Percentiles rank a stretch among this genome's conserved stretches.
Evolutionary conservation across 352 stramenopile genomes (phyloP).

Genomic region (Phytophthora cactorum): DNA sequence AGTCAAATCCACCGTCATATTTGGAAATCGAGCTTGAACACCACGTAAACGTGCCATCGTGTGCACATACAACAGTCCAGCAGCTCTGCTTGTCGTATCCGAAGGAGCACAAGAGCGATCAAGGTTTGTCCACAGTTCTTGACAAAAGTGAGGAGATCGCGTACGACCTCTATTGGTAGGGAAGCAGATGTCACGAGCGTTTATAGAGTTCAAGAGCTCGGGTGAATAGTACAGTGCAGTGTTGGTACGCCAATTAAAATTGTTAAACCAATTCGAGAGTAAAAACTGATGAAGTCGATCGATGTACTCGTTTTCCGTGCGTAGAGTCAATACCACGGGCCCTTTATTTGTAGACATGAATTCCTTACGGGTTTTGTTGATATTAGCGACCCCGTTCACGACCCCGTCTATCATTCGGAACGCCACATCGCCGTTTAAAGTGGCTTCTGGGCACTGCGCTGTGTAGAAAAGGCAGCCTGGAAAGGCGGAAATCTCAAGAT

Average conservation of each 20-base stretch:
- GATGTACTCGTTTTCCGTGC: constrained; percentile 34
- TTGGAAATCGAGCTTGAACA: constrained; percentile 16
- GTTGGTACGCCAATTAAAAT: constrained; percentile 37
- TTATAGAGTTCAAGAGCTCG: constrained; percentile 1
- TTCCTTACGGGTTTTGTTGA: background rate
- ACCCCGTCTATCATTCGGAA: constrained; percentile 43
- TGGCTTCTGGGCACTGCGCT: constrained; percentile 1
- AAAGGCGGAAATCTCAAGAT: constrained; percentile 20
- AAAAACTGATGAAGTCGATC: constrained; percentile 54
- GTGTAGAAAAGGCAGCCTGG: constrained; percentile 33
- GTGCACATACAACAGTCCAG: constrained; percentile 20
- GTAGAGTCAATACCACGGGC: constrained; percentile 17
- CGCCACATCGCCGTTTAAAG: constrained; percentile 18
- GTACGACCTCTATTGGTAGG: constrained; percentile 1
- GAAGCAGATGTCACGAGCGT: constrained; percentile 30
- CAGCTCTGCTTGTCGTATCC: constrained; percentile 3
- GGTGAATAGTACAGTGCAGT: constrained; percentile 41
- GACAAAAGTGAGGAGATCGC: constrained; percentile 21
- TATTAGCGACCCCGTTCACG: constrained; percentile 13
- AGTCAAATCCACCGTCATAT: constrained; percentile 24
- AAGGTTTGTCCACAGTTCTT: constrained; percentile 37
- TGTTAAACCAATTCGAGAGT: constrained; percentile 39
- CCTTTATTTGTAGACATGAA: background rate
- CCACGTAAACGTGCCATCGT: constrained; percentile 11
- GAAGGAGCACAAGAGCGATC: constrained; percentile 17